Evolutionary conservation across 2,329 filamentous ascomycete species (phyloP), one percentile per base, ranked within the genome.

Genomic region (Periconia sp.): DNA sequence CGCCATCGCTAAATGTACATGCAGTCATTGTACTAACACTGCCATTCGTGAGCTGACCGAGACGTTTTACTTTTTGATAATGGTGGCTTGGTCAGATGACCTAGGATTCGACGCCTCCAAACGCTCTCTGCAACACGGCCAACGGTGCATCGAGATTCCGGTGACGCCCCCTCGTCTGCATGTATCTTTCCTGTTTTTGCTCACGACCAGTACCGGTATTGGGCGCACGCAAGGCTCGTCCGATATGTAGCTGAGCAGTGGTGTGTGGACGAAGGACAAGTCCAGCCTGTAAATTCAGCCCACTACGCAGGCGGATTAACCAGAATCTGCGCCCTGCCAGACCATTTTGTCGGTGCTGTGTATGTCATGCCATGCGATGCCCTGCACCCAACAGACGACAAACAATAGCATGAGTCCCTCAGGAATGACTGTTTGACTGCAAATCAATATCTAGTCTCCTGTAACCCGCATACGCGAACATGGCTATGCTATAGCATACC

Each of bases 101-200:
- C 39, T 40, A 31, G 44, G 40, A 51, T 46, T 56, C 53, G 51
- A 35, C 43, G 47, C 52, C 48, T 41, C 40, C 54, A 61, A 60
- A 59, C 43, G 39, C 47, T 47, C 18, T 4, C 57, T 40, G 33
- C 52, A 48, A 22, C 39, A 25, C 37, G 26, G 48, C 31, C 33
- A 57, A 58, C 53, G 57, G 54, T 39, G 49, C 38, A 53, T 55
- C 44, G 40, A 36, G 48, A 54, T 56, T 54, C 49, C 47, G 54
- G 54, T 52, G 52, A 59, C 52, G 52, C 56, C 54, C 35, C 40
- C 36, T 34, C 33, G 41, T 30, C 30, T 42, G 32, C 26, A 36
- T 41, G 41, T 29, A 42, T 35, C 29, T 25, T 44, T 36, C 25
- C 18, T 40, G 39, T 32, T 41, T 44, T 17, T n/a, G n/a, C n/a